phyloP scores from a whole-genome alignment of 2,329 filamentous ascomycete genomes.

The Xylariaceae sp. region DNA sequence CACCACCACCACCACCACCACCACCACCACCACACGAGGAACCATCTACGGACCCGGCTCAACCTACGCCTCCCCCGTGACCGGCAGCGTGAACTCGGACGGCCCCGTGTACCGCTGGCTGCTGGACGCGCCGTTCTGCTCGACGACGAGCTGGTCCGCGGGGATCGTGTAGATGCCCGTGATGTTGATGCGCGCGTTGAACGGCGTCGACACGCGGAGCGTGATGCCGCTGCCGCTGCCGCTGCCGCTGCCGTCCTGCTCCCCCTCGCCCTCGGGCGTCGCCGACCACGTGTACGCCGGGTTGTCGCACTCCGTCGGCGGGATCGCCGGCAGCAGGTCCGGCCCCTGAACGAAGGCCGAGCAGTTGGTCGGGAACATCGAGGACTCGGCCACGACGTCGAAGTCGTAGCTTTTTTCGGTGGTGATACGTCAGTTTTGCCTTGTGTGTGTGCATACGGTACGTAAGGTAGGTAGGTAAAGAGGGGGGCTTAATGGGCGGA shows the following conservation, averaged over 20 bases:
- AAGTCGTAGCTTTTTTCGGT: slow-evolving; percentile 26
- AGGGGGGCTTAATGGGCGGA: neutral
- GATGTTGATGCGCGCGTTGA: slow-evolving; percentile 22
- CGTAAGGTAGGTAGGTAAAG: neutral
- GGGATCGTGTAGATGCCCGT: slow-evolving; percentile 25
- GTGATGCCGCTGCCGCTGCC: slow-evolving; percentile 1
- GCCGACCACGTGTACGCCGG: slow-evolving; percentile 22
- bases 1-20: too few species aligned
- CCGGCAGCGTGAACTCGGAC: slow-evolving; percentile 11
- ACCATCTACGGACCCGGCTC: too few species aligned
- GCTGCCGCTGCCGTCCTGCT: slow-evolving; percentile 3
- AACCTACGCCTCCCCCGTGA: neutral
- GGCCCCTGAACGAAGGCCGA: slow-evolving; percentile 26
- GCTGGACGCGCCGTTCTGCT: slow-evolving; percentile 21
- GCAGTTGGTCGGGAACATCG: slow-evolving; percentile 18
- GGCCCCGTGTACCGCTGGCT: slow-evolving; percentile 25
- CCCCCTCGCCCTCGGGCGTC: slow-evolving; percentile 2
- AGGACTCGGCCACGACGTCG: slow-evolving; percentile 13
- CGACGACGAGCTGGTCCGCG: slow-evolving; percentile 20
- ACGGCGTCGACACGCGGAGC: slow-evolving; percentile 23
- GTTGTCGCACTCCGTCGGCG: slow-evolving; percentile 23
- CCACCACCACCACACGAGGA: too few species aligned
- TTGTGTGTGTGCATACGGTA: neutral
- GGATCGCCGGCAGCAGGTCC: slow-evolving; percentile 25
- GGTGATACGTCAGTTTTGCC: neutral